These are phyloP conservation scores for Dichomitus squalens DNA, from an alignment of 1,284 basidiomycete genomes.

Conservation along the genomic window DNA sequence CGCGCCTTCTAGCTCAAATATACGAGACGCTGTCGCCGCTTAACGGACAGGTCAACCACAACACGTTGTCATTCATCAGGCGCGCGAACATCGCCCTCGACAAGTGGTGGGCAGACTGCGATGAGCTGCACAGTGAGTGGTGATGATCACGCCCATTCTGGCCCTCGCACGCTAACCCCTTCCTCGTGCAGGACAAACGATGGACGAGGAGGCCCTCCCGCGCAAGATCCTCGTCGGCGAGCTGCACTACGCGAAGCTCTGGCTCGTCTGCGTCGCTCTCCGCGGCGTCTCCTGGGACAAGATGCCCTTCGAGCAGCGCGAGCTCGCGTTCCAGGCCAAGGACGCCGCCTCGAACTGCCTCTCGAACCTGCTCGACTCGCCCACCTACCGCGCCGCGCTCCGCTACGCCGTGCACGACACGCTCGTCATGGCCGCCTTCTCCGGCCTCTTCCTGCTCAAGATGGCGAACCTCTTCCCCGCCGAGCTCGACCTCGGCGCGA, in stretches of 20 bases:
- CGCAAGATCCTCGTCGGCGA: constrained; percentile 87
- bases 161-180: constrained; percentile 1
- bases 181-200: constrained; percentile 57
- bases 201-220: constrained; percentile 83
- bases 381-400: constrained; percentile 79
- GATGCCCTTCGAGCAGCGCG: constrained; percentile 91
- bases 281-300: constrained; percentile 93
- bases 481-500: constrained; percentile 75
- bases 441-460: constrained; percentile 90
- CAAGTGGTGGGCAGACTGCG: constrained; percentile 89
- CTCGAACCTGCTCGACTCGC: constrained; percentile 76
- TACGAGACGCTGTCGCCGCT: constrained; percentile 86
- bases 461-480: constrained; percentile 86
- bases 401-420: constrained; percentile 92
- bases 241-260: constrained; percentile 88
- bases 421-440: constrained; percentile 90
- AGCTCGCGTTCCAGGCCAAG: constrained; percentile 92
- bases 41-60: constrained; percentile 85
- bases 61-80: constrained; percentile 83
- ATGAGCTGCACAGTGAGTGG: constrained; percentile 73
- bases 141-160: neutral
- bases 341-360: constrained; percentile 87
- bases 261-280: constrained; percentile 91
- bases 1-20: constrained; percentile 78
- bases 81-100: constrained; percentile 84